These are phyloP conservation scores for Lignosus rhinocerotis DNA, from an alignment of 1,284 basidiomycete species.

Conservation along the genomic window DNA sequence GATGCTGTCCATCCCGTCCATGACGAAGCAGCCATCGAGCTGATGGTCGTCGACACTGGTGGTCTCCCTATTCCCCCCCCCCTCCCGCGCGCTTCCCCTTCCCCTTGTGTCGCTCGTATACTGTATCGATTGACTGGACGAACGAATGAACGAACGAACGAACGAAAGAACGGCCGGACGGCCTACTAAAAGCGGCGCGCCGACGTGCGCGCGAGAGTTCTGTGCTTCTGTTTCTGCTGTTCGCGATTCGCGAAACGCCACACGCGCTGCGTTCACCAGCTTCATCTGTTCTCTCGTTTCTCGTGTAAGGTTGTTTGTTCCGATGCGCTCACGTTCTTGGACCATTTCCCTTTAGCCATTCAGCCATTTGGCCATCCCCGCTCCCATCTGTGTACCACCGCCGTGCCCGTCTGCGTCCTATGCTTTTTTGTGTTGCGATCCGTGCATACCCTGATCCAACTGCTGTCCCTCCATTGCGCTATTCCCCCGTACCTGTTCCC, in stretches of 20 bases:
- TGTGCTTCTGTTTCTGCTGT: no score
- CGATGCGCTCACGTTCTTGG: slow-evolving; percentile 8
- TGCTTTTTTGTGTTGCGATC: slow-evolving; percentile 3
- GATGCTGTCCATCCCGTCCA: slow-evolving; percentile 31
- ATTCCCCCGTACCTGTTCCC: not conserved
- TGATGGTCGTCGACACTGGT: no score
- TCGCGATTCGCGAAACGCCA: no score
- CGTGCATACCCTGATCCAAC: slow-evolving; percentile 14
- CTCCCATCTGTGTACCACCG: not conserved
- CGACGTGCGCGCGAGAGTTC: no score
- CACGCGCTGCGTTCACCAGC: not conserved
- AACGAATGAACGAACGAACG: no score
- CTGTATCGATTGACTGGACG: not conserved
- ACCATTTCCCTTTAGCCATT: slow-evolving; percentile 1
- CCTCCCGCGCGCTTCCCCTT: not conserved
- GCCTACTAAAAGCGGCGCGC: no score
- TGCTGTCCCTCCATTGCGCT: slow-evolving; percentile 8
- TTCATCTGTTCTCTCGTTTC: not conserved
- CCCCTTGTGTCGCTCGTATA: not conserved
- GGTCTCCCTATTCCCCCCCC: not conserved
- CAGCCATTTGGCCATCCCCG: not conserved
- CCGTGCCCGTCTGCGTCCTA: not conserved
- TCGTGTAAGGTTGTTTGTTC: no score
- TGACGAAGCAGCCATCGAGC: slow-evolving; percentile 25
- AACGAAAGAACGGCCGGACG: no score